Conservation (phyloP, 495 filamentous ascomycete genomes). For the Xylaria sp. region DNA sequence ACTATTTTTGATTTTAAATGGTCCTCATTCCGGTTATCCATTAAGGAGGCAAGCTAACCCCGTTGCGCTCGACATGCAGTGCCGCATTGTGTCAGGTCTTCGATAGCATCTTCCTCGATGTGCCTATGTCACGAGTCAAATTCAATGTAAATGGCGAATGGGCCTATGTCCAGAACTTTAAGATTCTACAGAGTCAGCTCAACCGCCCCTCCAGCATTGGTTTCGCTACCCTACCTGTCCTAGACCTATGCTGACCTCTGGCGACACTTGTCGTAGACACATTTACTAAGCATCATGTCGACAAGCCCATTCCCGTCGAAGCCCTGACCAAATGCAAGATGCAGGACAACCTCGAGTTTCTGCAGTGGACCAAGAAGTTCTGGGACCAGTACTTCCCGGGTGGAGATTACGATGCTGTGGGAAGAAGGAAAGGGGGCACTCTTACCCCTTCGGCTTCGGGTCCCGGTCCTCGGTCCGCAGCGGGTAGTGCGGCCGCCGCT, state of each 20-base stretch:
- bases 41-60: conserved; percentile 22
- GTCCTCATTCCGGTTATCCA: neutral
- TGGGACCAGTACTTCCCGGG: conserved; percentile 99
- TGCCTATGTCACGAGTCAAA: conserved; percentile 95
- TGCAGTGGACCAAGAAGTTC: conserved; percentile 94
- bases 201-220: neutral
- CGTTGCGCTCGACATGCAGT: conserved; percentile 54
- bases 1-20: neutral
- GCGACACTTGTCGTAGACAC: conserved; percentile 59
- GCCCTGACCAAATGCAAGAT: conserved; percentile 96
- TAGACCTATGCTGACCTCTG: conserved; percentile 32
- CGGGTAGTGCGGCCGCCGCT: conserved; percentile 52
- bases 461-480: conserved; percentile 45
- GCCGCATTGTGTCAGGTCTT: conserved; percentile 96
- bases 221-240: conserved; percentile 4
- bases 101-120: conserved; percentile 95
- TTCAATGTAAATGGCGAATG: conserved; percentile 98
- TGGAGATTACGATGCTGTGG: conserved; percentile 91
- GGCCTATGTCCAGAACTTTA: conserved; percentile 97
- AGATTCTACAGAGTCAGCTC: conserved; percentile 87
- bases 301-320: conserved; percentile 87
- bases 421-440: conserved; percentile 79
- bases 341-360: conserved; percentile 99
- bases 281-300: conserved; percentile 84
- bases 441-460: conserved; percentile 56